Percentiles rank a stretch among this genome's conserved stretches.
Evolutionary conservation across 352 stramenopile genomes (phyloP).

Genomic region (Globisporangium sylvaticum): DNA sequence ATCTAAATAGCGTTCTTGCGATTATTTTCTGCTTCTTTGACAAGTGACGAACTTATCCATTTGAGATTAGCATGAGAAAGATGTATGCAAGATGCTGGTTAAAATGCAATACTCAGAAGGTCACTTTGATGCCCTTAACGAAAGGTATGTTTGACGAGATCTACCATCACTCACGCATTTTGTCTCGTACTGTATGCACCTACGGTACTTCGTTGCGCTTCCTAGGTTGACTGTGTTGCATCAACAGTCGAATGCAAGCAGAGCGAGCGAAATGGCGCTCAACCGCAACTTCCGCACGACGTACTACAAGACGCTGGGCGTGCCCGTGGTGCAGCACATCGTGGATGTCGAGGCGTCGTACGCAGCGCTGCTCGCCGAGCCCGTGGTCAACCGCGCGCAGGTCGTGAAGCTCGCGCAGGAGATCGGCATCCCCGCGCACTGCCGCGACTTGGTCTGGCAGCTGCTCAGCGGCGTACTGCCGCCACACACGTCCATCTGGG

Average conservation of each 20-base stretch:
- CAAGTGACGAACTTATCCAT: too few species aligned
- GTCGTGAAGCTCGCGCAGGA: constrained; percentile 73
- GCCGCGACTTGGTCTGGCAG: constrained; percentile 54
- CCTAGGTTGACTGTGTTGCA: too few species aligned
- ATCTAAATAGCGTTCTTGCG: not conserved
- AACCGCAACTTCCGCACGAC: constrained; percentile 80
- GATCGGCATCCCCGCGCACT: constrained; percentile 56
- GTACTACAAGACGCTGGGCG: constrained; percentile 87
- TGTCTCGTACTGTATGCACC: not conserved
- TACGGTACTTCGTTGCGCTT: constrained; percentile 6
- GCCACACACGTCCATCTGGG: constrained; percentile 55
- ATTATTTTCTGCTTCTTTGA: not conserved
- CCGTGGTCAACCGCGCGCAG: constrained; percentile 55
- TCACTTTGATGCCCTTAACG: too few species aligned
- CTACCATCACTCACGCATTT: not conserved
- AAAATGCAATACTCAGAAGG: too few species aligned
- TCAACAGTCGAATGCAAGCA: too few species aligned
- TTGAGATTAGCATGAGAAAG: not conserved
- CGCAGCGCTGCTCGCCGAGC: constrained; percentile 53
- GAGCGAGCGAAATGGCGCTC: too few species aligned
- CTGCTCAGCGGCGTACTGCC: constrained; percentile 54
- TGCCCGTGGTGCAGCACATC: constrained; percentile 81
- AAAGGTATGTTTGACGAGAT: too few species aligned
- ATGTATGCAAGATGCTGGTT: too few species aligned
- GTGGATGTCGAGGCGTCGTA: constrained; percentile 78